Evolutionary conservation across 148 eudicot species (phyloP).

Genomic region (Talinum fruticosum): DNA sequence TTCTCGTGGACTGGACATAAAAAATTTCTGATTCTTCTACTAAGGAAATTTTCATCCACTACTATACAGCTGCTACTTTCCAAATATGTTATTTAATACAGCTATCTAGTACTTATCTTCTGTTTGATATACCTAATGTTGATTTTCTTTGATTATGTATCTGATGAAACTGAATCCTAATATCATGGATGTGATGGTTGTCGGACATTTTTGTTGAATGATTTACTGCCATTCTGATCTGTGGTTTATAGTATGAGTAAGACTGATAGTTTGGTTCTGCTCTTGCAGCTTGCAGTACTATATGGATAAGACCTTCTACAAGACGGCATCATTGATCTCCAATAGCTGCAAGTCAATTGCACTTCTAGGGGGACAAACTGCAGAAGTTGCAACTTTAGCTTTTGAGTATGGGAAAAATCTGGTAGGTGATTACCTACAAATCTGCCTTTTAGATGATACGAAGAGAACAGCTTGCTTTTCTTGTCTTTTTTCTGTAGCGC

Average conservation of each 20-base stretch:
- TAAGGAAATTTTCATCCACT: too few species aligned
- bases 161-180: not conserved
- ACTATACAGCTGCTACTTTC: not conserved
- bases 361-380: conserved; percentile 84
- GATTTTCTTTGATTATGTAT: not conserved
- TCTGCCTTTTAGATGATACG: not conserved
- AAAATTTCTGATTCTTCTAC: too few species aligned
- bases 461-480: not conserved
- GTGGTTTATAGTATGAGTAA: conserved; percentile 10
- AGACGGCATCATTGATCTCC: conserved; percentile 89
- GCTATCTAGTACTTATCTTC: not conserved
- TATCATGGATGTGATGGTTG: not conserved
- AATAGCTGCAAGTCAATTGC: conserved; percentile 98
- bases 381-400: conserved; percentile 80
- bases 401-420: conserved; percentile 91
- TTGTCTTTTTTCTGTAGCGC: not conserved
- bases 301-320: conserved; percentile 88
- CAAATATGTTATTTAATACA: not conserved
- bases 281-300: conserved; percentile 83
- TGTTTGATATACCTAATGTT: not conserved
- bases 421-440: conserved; percentile 40
- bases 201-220: not conserved
- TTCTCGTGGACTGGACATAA: too few species aligned
- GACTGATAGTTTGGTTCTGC: conserved; percentile 15
- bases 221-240: not conserved